Base-by-base conservation (phyloP, 306 rosid genomes). In the Cercis canadensis region DNA sequence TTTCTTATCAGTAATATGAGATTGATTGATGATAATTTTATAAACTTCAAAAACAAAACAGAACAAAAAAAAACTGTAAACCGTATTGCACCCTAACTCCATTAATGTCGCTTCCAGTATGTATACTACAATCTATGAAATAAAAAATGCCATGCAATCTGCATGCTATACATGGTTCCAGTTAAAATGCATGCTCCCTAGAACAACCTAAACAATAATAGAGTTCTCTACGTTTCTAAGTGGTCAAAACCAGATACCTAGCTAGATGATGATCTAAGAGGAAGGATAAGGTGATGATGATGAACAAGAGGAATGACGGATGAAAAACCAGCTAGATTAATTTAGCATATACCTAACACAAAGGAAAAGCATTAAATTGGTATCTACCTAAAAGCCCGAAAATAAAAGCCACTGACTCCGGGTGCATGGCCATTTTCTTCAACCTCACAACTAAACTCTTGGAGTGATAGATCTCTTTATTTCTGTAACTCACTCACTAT, bases 331-430 rank as follows among this genome's bases (percentile, higher is more conserved):
- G 16, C 29, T 24, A 24, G 29, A 37, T 5, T 37, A 5, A 37
- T 37, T 5, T 5, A 5, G 43, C 6, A 5, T 5, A 46, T 24
- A 8, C 33, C 50, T 7, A 67, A 75, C 4, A 6, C 39, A 6
- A 15, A 7, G 19, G 59, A 45, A 62, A 29, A 8, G 40, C 45
- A 36, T 21, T 24, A 32, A 10, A 2, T 5, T 34, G 47, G 16
- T 52, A 31, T 32, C 4, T 82, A 93, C 98, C 98, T 74, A 94
- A 47, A 81, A 94, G 79, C 71, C 97, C 99, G 66, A 89, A 94
- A 5, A 86, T 79, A 71, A 91, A 77, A 70, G 83, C 87, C 68
- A 78, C 73, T 19, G 76, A 46, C 21, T 89, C 82, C 51, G 83
- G 80, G 39, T 61, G 49, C 70, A 82, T 62, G 52, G 83, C 79